Base-by-base conservation (phyloP, 495 filamentous ascomycete genomes). In the Talaromyces ruber region DNA sequence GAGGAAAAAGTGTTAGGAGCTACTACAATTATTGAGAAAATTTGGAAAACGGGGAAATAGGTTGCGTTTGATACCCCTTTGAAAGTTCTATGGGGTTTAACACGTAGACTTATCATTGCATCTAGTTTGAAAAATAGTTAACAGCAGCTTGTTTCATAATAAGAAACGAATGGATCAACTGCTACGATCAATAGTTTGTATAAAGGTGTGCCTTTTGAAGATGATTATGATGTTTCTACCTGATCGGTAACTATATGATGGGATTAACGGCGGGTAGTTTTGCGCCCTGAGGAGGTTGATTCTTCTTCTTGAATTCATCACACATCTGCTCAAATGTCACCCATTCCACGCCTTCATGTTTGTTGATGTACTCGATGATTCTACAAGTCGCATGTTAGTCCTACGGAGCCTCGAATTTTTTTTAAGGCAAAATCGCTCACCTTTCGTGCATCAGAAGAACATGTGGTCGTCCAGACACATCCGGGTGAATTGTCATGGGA, bases 281-380 rank as follows among this genome's bases (percentile, higher is more conserved):
- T 3, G 88, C 88, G 1, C 86, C 88, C 53, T 72, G 76, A 3
- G 85, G 81, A 4, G 88, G 85, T 43, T 79, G 74, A 61, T 88
- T 90, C 70, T 85, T 89, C 60, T 74, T 82, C 76, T 86, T 86
- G 68, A 88, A 88, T 50, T 88, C 83, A 67, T 87, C 85, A 14
- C 79, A 82, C 73, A 89, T 88, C 66, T 87, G 79, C 61, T 84
- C 86, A 68, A 91, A 85, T 6, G 86, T 89, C 66, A 88, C 81
- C 86, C 86, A 91, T 66, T 90, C 85, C 1, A 90, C 84, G 3
- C 88, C 87, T 64, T 89, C 86, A 60, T 90, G 87, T 57, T 81
- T 81, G 61, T 89, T 89, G 65, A 90, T 87, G 63, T 88, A 80
- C 63, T 90, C 86, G 63, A 91, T 90, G 60, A 89, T 79, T 52